Evolutionary conservation across 345 rosid species (phyloP).

Genomic region (Aethionema arabicum): DNA sequence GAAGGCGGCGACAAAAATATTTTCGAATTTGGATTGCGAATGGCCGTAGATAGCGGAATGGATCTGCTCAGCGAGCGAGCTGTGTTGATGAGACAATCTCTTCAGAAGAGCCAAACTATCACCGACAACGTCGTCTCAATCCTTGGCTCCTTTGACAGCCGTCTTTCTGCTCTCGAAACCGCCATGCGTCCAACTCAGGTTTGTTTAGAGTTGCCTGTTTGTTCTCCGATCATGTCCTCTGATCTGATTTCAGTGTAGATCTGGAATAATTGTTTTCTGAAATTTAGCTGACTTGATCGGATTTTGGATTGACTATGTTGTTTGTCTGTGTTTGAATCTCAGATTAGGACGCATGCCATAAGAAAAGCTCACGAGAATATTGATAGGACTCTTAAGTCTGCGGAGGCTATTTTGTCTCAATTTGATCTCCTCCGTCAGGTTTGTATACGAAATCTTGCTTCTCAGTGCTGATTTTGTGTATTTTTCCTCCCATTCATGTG

Average conservation of each 20-base stretch:
- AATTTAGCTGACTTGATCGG: conserved; percentile 25
- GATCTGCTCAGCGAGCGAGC: conserved; percentile 82
- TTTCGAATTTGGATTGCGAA: conserved; percentile 32
- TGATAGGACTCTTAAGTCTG: conserved; percentile 84
- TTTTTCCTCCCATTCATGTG: not conserved
- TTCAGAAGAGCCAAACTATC: conserved; percentile 84
- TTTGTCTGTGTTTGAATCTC: conserved; percentile 31
- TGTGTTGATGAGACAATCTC: conserved; percentile 69
- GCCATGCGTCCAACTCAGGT: conserved; percentile 99
- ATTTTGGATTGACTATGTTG: conserved; percentile 28
- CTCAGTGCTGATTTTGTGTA: not conserved
- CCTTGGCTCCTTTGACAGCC: conserved; percentile 96
- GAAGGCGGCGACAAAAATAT: conserved; percentile 4
- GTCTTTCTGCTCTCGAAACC: conserved; percentile 95
- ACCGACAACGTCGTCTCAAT: conserved; percentile 84
- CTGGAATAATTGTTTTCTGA: conserved; percentile 1
- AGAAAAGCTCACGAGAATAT: conserved; percentile 98
- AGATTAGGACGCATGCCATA: conserved; percentile 93
- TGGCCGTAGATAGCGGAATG: conserved; percentile 46
- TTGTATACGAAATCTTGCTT: conserved; percentile 30
- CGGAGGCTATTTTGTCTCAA: conserved; percentile 75
- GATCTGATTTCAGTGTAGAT: conserved; percentile 3
- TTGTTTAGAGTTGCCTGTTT: not conserved
- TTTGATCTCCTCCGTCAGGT: conserved; percentile 90
- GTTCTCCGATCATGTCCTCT: conserved; percentile 11